phyloP scores from a whole-genome alignment of 2,329 filamentous ascomycete genomes.

The Xylaria multiplex region DNA sequence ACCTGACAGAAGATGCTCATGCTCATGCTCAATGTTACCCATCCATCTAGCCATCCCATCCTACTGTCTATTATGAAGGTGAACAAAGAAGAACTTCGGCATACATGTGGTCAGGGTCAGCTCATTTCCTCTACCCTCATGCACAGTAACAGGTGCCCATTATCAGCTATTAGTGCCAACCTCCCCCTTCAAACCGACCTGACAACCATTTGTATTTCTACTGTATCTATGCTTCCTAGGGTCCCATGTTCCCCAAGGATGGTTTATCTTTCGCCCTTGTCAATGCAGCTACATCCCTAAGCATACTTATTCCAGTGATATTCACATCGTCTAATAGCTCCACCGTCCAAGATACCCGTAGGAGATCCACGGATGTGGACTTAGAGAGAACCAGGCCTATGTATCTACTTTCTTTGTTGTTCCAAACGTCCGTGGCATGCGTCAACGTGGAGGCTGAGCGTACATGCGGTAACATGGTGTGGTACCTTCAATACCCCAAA shows the following conservation, averaged over 20 bases:
- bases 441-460: slow-evolving; percentile 35
- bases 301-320: background rate
- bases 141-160: slow-evolving; percentile 16
- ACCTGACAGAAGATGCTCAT: slow-evolving; percentile 28
- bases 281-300: slow-evolving; percentile 1
- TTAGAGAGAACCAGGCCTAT: background rate
- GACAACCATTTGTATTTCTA: background rate
- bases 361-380: slow-evolving; percentile 1
- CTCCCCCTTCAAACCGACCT: background rate
- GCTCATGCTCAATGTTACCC: slow-evolving; percentile 34
- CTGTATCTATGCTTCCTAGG: background rate
- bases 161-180: background rate
- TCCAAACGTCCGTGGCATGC: slow-evolving; percentile 23
- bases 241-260: background rate
- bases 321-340: slow-evolving; percentile 3
- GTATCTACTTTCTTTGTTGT: background rate
- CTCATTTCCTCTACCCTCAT: slow-evolving; percentile 20
- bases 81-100: background rate
- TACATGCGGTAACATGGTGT: slow-evolving; percentile 29
- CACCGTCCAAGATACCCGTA: background rate
- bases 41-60: slow-evolving; percentile 25
- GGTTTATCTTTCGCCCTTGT: background rate
- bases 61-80: slow-evolving; percentile 8
- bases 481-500: slow-evolving; percentile 27
- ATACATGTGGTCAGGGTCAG: slow-evolving; percentile 10